Evolutionary conservation across 1,284 basidiomycete species (phyloP).

Genomic region (Papiliotrema laurentii): DNA sequence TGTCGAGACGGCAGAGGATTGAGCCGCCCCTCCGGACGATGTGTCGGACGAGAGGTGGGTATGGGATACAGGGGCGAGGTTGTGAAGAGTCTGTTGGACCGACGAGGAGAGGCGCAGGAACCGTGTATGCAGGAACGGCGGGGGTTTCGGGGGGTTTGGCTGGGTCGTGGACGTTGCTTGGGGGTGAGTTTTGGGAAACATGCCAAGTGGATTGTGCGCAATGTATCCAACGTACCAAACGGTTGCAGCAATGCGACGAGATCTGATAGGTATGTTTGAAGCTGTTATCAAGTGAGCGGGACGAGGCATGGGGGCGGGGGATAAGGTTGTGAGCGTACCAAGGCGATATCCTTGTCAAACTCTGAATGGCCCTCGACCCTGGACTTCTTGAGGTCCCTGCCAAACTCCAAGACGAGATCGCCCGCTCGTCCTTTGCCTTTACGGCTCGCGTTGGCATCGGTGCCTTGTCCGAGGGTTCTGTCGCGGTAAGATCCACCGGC

Average conservation of each 20-base stretch:
- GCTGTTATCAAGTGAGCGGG: conserved; percentile 18
- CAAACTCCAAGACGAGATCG: not conserved
- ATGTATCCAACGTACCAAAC: conserved; percentile 16
- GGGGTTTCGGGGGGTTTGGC: conserved; percentile 20
- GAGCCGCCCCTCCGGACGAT: too few relatives aligned
- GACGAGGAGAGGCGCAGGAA: conserved; percentile 25
- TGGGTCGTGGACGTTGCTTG: conserved; percentile 11
- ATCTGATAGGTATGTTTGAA: conserved; percentile 24
- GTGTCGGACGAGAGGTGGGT: conserved; percentile 14
- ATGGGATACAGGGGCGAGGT: conserved; percentile 21
- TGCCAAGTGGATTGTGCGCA: not conserved
- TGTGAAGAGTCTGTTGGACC: conserved; percentile 21
- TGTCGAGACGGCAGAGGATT: too few relatives aligned
- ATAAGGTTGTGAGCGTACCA: not conserved
- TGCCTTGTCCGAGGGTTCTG: too few relatives aligned
- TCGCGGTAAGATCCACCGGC: too few relatives aligned
- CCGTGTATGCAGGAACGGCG: conserved; percentile 30
- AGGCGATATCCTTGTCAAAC: conserved; percentile 10
- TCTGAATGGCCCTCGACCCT: not conserved
- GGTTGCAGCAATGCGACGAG: conserved; percentile 25
- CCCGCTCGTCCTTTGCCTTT: not conserved
- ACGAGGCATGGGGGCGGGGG: too few relatives aligned
- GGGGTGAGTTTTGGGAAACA: not conserved
- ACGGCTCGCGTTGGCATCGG: too few relatives aligned
- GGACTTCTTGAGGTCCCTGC: not conserved